Evolutionary conservation across 352 stramenopile genomes (phyloP), one percentile per base, ranked within the genome.

Genomic region (Phytopythium aichiense): DNA sequence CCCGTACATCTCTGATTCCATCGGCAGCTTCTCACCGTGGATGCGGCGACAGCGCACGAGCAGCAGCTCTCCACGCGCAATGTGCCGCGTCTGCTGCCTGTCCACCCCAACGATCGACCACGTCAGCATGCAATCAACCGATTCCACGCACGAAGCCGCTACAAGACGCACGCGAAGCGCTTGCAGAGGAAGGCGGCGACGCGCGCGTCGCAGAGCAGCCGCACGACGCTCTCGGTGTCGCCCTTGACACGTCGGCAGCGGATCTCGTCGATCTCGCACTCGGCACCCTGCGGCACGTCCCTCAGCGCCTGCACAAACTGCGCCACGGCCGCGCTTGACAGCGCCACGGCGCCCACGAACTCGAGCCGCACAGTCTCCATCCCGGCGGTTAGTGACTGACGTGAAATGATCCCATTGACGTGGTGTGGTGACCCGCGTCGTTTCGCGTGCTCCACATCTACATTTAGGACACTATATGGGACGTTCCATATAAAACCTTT

Each of bases 131-230:
- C 35, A 3, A 4, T 3, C 35, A 4, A 2, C 6, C 35, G 15
- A 12, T 31, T 11, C 35, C 13, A 4, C n/a, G 6, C 20, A 35
- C 7, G 1, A 15, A 40, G 35, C 15, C 42, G 2, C 8, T 40
- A 1, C 42, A 20, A 13, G 7, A n/a, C 59, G 18, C 66, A 84
- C 77, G 64, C 42, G 53, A 92, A 92, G 25, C 80, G 81, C 20
- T 82, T 63, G 62, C 76, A 89, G 3, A 92, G 63, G 65, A 89
- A 89, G 7, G 68, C 69, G 2, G 75, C 72, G n/a, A 92, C 75
- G 1, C 15, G 46, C 7, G 68, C 58, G 15, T 87, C 80, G 46
- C 80, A 90, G 38, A 42, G 72, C 46, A 89, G 57, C 11, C 79
- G 68, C 1, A 79, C 72, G 12, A 43, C 52, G 38, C 42, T 45